phyloP scores from a whole-genome alignment of 2,329 filamentous ascomycete species.

The Ascocoryne sarcoides region DNA sequence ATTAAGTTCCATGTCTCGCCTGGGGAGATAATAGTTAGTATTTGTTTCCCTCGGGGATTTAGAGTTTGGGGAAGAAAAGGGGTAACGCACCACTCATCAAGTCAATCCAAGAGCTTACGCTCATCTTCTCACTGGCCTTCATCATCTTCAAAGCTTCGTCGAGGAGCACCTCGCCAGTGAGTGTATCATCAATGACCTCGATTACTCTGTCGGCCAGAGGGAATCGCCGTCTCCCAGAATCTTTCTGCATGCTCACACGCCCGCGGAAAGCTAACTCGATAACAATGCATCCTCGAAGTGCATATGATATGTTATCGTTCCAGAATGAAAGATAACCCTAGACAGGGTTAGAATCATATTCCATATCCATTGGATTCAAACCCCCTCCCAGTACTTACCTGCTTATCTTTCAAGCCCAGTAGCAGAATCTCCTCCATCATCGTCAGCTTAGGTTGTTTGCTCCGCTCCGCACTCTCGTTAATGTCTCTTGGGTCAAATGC shows the following conservation, averaged over 20 bases:
- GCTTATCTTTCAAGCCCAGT: conserved; percentile 95
- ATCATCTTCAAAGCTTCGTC: conserved; percentile 99
- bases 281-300: conserved; percentile 93
- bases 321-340: conserved; percentile 98
- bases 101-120: conserved; percentile 97
- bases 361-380: background rate
- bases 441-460: conserved; percentile 96
- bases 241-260: conserved; percentile 97
- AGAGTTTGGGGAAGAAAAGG: conserved; percentile 1
- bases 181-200: conserved; percentile 92
- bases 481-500: conserved; percentile 96
- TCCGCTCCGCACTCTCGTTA: conserved; percentile 89
- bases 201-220: conserved; percentile 88
- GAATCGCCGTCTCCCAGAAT: conserved; percentile 83
- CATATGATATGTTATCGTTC: conserved; percentile 99
- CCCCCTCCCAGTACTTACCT: conserved; percentile 49
- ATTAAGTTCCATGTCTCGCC: conserved; percentile 99
- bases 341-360: conserved; percentile 9
- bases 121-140: conserved; percentile 99
- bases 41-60: conserved; percentile 6
- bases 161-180: conserved; percentile 92
- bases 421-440: conserved; percentile 97
- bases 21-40: conserved; percentile 30
- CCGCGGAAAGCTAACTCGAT: conserved; percentile 94
- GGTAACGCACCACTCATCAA: conserved; percentile 75